These are phyloP conservation scores for Dendrostoma leiphaemia DNA, from an alignment of 2,329 filamentous ascomycete species.

Conservation along the genomic window DNA sequence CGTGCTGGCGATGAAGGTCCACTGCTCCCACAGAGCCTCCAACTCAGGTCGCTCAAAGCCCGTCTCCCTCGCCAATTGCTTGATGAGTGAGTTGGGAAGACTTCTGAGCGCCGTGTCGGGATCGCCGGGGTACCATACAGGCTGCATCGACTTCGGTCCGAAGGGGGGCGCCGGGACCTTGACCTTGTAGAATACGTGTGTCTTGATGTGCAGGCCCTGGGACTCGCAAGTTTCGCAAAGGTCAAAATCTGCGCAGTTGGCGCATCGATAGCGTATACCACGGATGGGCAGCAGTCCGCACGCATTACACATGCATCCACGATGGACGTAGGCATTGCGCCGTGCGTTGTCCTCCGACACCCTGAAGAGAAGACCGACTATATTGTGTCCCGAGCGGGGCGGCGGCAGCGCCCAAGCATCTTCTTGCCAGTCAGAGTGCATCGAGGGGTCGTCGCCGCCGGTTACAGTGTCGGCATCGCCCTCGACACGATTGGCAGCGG, in stretches of 20 bases:
- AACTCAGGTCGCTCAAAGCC: constrained; percentile 83
- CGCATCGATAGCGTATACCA: constrained; percentile 88
- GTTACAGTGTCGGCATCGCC: constrained; percentile 30
- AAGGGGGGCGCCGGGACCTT: constrained; percentile 84
- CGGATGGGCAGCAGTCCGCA: constrained; percentile 87
- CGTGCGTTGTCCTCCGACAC: constrained; percentile 92
- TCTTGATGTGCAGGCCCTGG: constrained; percentile 74
- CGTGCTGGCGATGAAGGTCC: constrained; percentile 86
- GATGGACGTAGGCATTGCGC: constrained; percentile 85
- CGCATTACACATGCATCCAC: constrained; percentile 87
- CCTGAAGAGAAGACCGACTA: constrained; percentile 82
- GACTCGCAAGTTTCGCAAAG: constrained; percentile 92
- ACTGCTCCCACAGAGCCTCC: constrained; percentile 95
- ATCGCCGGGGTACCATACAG: constrained; percentile 86
- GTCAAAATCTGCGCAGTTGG: constrained; percentile 95
- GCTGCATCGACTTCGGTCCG: constrained; percentile 74
- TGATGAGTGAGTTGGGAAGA: constrained; percentile 66
- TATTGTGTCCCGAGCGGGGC: constrained; percentile 67
- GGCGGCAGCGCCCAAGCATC: constrained; percentile 33
- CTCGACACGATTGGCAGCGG: constrained; percentile 35
- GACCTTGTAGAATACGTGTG: constrained; percentile 96
- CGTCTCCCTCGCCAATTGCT: constrained; percentile 67
- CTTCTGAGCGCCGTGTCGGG: constrained; percentile 67
- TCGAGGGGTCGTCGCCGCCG: constrained; percentile 36
- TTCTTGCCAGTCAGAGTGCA: constrained; percentile 52